Evolutionary conservation across 139 green algal genomes (phyloP).

Genomic region (Eudorina sp.): DNA sequence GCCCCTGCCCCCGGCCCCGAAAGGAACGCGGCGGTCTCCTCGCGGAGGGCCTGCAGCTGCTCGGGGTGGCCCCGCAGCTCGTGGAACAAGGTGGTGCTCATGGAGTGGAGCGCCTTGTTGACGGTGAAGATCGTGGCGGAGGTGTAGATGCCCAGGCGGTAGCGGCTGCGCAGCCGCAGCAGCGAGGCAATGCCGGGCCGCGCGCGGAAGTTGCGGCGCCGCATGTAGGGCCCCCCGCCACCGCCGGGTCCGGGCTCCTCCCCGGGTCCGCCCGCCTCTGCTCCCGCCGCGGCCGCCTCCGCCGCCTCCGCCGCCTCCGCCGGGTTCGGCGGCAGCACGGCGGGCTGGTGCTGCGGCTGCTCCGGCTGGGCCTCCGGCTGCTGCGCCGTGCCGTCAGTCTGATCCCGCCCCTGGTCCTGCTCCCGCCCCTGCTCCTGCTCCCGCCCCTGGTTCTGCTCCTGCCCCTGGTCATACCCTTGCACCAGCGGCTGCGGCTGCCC

Average conservation of each 20-base stretch:
- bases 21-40: background rate
- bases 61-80: background rate
- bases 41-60: background rate
- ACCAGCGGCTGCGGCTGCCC: background rate
- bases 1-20: background rate
- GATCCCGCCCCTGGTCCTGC: background rate
- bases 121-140: slow-evolving; percentile 58
- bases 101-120: slow-evolving; percentile 19
- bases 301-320: no score
- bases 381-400: no score
- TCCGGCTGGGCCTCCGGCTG: background rate
- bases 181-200: slow-evolving; percentile 30
- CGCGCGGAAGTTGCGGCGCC: background rate
- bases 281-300: background rate
- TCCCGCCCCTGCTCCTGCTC: no score
- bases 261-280: no score
- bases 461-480: background rate
- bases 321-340: no score
- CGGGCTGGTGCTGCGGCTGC: background rate
- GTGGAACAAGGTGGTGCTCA: background rate
- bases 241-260: no score
- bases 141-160: slow-evolving; percentile 68
- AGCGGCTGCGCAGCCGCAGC: slow-evolving; percentile 38
- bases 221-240: background rate
- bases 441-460: background rate